A percentile compares a stretch with the other conserved stretches of the same genome.
phyloP scores from a whole-genome alignment of 768 basidiomycete species.

The Boletus pseudopeckii region DNA sequence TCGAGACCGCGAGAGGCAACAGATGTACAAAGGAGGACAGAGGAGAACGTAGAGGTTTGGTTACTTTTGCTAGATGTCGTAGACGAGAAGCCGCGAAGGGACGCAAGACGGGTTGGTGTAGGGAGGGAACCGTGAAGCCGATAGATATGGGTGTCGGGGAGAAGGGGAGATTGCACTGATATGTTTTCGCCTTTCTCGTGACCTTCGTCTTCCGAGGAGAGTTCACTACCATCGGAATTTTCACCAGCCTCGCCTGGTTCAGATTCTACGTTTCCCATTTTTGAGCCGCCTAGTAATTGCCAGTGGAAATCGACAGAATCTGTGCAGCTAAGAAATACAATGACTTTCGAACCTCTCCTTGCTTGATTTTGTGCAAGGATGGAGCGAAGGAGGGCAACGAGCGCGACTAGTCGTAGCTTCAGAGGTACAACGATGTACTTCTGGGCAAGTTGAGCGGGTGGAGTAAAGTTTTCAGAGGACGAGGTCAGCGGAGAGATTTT shows the following conservation, averaged over 20 bases:
- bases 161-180: conserved; percentile 63
- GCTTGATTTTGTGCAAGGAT: conserved; percentile 62
- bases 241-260: conserved; percentile 25
- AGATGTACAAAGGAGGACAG: conserved; percentile 90
- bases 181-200: conserved; percentile 39
- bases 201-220: conserved; percentile 23
- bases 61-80: conserved; percentile 31
- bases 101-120: conserved; percentile 71
- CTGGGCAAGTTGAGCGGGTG: conserved; percentile 90
- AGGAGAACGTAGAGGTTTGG: conserved; percentile 39
- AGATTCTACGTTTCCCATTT: conserved; percentile 50
- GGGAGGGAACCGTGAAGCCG: conserved; percentile 93
- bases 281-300: conserved; percentile 70
- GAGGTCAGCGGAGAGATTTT: conserved; percentile 15
- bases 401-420: conserved; percentile 89
- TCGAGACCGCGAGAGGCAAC: conserved; percentile 99
- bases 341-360: conserved; percentile 64
- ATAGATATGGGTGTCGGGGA: conserved; percentile 80
- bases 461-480: conserved; percentile 68
- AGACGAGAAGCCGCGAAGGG: conserved; percentile 77
- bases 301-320: conserved; percentile 99
- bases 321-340: conserved; percentile 95
- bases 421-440: conserved; percentile 88
- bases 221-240: conserved; percentile 26
- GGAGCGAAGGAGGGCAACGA: conserved; percentile 81